Base-by-base conservation (phyloP, 1,139 yeast species). In the Zygoascus hellenicus region DNA sequence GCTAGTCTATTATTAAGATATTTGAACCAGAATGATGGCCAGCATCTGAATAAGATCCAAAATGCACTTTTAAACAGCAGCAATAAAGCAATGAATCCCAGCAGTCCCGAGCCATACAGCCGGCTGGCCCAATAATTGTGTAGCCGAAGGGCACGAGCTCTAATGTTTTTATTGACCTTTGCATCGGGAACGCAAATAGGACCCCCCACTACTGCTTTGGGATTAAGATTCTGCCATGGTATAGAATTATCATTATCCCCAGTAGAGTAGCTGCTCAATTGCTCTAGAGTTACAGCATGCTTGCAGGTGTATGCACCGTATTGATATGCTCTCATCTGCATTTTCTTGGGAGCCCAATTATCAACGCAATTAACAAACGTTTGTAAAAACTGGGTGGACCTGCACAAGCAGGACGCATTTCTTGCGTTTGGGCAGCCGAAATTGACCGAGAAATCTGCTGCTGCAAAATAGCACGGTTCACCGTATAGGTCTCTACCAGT, bases 21-120 rank as follows among this genome's bases (percentile, higher is more conserved):
- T 48, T 42, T 66, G 55, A n/a, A 62, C 58, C 40, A 68, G 63
- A 69, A 49, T 2, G 61, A 52, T 13, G 80, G 79, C 46, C 44
- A 41, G 11, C 42, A 14, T 13, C 41, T 49, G 43, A 44, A 49
- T 35, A 43, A 26, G 16, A 45, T 13, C 30, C 53, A 44, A 14
- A 39, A 43, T 9, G 50, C 16, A 9, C 53, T 41, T n/a, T 54
- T 47, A 11, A 52, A 7, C 6, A 49, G 16, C 3, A 64, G 17
- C 58, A 47, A 49, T 62, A 65, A 52, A 60, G 66, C 58, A 68
- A 64, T 39, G 64, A 42, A 46, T 70, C 48, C 48, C 10, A 53
- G 17, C 3, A 48, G 35, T 15, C 43, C 39, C 15, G 48, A 42
- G 6, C 52, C 49, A 28, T 33, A 42, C 9, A 37, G 13, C 6